phyloP scores from a whole-genome alignment of 192 early-diverging fungal genomes.

The Chytriomyces hyalinus region DNA sequence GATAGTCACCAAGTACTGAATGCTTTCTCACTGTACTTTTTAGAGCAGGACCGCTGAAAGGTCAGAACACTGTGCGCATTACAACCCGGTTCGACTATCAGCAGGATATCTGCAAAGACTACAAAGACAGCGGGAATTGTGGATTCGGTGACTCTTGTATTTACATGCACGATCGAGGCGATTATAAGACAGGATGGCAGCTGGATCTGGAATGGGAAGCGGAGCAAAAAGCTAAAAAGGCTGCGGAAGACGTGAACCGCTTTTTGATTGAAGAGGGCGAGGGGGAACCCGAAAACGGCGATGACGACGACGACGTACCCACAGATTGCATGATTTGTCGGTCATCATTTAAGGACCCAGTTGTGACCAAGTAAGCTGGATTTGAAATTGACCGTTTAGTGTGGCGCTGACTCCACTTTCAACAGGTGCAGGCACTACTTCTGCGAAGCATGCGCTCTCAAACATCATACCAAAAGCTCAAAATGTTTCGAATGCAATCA shows the following conservation, averaged over 20 bases:
- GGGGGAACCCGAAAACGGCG: constrained; percentile 49
- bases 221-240: constrained; percentile 59
- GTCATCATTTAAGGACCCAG: constrained; percentile 82
- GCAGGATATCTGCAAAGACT: constrained; percentile 99
- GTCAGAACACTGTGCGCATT: constrained; percentile 75
- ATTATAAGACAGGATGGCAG: constrained; percentile 97
- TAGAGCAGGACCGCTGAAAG: constrained; percentile 75
- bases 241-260: constrained; percentile 54
- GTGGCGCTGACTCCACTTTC: neutral
- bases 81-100: constrained; percentile 93
- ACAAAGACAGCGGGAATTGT: constrained; percentile 78
- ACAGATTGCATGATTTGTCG: constrained; percentile 96
- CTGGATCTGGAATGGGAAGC: constrained; percentile 98
- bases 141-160: constrained; percentile 98
- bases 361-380: constrained; percentile 78
- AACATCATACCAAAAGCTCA: constrained; percentile 77
- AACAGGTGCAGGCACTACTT: constrained; percentile 91
- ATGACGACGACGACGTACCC: constrained; percentile 83
- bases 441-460: constrained; percentile 92
- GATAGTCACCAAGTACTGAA: neutral
- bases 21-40: constrained; percentile 16
- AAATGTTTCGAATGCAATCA: constrained; percentile 92
- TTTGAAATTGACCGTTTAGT: neutral
- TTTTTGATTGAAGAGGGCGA: constrained; percentile 50
- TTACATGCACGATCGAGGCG: constrained; percentile 97